Base-by-base conservation (phyloP, 2,329 filamentous ascomycete genomes). In the Ceratocystis destructans region DNA sequence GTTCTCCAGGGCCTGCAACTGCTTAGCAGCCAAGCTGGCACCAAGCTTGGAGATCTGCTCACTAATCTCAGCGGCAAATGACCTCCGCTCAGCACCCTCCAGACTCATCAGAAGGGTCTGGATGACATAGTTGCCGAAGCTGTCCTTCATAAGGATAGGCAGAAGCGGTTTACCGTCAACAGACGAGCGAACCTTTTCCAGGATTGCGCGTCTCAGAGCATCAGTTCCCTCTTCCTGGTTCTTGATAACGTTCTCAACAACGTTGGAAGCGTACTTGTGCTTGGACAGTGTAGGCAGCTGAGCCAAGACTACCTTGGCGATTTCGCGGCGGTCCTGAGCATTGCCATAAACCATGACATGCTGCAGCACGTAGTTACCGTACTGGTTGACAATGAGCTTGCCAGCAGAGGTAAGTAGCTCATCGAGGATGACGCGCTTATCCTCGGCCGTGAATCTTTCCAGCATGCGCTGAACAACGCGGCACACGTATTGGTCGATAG, bases 231-330 rank as follows among this genome's bases (percentile, higher is more conserved):
- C 55, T n/a, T 59, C 55, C 5, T 37, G 55, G 55, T 81, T 83
- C 66, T 87, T 80, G 68, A 97, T 87, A 73, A 91, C 96, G 75
- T 90, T 93, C 76, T 99, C 94, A 0, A 99, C 93, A 2, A 99
- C 93, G 71, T 99, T 97, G 72, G 92, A 96, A 0, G 94, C 93
- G 72, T 90, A 95, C 74, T 99, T 99, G 78, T 97, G 90, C 78
- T 91, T 96, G 31, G 91, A 96, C 71, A 90, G 86, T 1, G 78
- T 77, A 48, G 96, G 76, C 1, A 96, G 78, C 67, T 90, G 83
- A 12, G 80, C 79, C 70, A 87, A 86, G 69, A 97, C 87, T 61
- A 90, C 79, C 31, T 81, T 77, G 66, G 96, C 88, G 71, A 96
- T 87, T 71, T 80, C 84, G 15, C 81, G 80, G 22, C 86, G 84